These are phyloP conservation scores for Leptomonas seymouri DNA, from an alignment of 208 protist genomes.

Conservation along the genomic window DNA sequence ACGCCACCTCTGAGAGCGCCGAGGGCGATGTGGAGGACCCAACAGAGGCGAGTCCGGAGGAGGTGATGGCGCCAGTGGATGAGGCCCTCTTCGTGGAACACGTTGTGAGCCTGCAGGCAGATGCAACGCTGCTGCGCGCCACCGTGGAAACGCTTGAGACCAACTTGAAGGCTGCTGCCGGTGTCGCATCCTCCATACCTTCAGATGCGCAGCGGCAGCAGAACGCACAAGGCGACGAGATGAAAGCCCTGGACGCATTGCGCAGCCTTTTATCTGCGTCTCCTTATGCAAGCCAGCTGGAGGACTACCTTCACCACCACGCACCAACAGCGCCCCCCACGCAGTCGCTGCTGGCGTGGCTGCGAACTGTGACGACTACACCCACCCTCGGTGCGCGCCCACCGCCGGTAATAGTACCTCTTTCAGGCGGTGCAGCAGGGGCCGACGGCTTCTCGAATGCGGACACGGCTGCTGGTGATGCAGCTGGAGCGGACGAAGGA, in stretches of 20 bases:
- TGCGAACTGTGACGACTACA: slow-evolving; percentile 66
- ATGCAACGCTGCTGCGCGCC: slow-evolving; percentile 42
- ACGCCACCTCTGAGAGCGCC: neutral
- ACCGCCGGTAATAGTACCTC: slow-evolving; percentile 26
- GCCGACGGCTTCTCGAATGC: neutral
- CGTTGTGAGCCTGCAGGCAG: slow-evolving; percentile 53
- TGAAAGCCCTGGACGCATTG: slow-evolving; percentile 2
- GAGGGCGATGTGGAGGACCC: neutral
- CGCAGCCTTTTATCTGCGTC: slow-evolving; percentile 5
- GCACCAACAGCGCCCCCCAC: slow-evolving; percentile 8
- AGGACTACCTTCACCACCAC: slow-evolving; percentile 34
- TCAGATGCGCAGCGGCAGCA: slow-evolving; percentile 4
- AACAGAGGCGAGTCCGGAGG: slow-evolving; percentile 32
- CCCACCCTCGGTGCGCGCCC: slow-evolving; percentile 39
- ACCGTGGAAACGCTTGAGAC: slow-evolving; percentile 35
- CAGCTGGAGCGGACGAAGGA: slow-evolving; percentile 15
- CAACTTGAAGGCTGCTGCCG: neutral
- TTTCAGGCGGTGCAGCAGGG: neutral
- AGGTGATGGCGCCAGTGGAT: slow-evolving; percentile 58
- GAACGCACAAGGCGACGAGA: slow-evolving; percentile 5
- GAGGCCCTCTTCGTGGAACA: slow-evolving; percentile 72
- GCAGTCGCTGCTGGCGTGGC: slow-evolving; percentile 60
- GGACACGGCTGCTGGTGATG: slow-evolving; percentile 1
- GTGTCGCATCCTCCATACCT: neutral
- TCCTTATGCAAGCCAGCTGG: slow-evolving; percentile 26